Evolutionary conservation across 371 early-diverging fungal species (phyloP).

Genomic region (Choanephora cucurbitarum): DNA sequence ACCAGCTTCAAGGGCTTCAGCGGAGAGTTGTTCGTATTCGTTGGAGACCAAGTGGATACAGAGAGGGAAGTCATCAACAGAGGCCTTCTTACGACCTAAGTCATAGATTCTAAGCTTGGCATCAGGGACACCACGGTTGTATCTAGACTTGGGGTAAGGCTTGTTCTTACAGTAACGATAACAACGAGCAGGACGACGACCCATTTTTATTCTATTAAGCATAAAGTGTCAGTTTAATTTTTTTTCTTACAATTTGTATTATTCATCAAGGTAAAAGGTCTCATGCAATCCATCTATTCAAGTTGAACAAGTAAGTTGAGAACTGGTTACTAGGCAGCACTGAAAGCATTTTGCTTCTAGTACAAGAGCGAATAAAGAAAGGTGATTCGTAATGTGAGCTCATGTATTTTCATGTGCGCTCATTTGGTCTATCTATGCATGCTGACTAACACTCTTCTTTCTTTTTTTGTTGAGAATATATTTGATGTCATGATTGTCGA

Average conservation of each 20-base stretch:
- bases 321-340: no score
- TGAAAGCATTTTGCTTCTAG: no score
- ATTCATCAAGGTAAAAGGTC: not conserved
- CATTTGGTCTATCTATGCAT: no score
- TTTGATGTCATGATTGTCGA: no score
- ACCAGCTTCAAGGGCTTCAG: constrained; percentile 99
- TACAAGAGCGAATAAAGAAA: no score
- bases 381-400: no score
- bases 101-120: constrained; percentile 99
- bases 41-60: constrained; percentile 97
- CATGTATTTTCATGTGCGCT: no score
- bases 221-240: not conserved
- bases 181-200: constrained; percentile 99
- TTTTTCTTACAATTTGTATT: constrained; percentile 1
- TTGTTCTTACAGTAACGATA: constrained; percentile 99
- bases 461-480: no score
- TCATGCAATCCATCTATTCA: no score
- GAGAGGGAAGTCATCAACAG: constrained; percentile 98
- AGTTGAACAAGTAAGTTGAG: no score
- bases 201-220: constrained; percentile 63
- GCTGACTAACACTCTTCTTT: no score
- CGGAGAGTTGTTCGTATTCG: constrained; percentile 99
- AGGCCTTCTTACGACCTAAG: constrained; percentile 99
- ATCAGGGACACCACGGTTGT: constrained; percentile 99
- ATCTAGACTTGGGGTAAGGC: constrained; percentile 99